Conservation (phyloP, 2,329 filamentous ascomycete genomes). For the Cladophialophora chaetospira region DNA sequence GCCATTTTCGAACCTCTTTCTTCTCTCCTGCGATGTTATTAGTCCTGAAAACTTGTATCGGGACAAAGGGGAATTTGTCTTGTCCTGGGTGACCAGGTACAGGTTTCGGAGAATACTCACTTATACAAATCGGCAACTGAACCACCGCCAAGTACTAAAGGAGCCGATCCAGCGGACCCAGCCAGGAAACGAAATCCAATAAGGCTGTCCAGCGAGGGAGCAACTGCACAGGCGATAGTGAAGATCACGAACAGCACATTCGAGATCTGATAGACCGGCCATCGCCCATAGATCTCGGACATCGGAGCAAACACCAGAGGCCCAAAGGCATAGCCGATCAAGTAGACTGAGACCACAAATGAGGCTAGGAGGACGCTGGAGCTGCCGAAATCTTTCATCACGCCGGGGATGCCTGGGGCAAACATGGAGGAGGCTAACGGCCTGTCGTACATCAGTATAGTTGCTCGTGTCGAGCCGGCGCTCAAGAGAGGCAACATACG, state of each 20-base stretch:
- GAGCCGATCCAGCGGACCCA: slow-evolving; percentile 61
- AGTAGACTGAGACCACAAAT: slow-evolving; percentile 57
- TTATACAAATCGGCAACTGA: slow-evolving; percentile 37
- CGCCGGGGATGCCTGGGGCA: slow-evolving; percentile 53
- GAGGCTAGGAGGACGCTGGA: slow-evolving; percentile 47
- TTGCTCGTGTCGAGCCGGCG: not conserved
- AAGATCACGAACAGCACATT: slow-evolving; percentile 61
- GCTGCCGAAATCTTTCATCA: slow-evolving; percentile 55
- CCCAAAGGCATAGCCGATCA: slow-evolving; percentile 56
- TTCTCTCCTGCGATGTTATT: too few species aligned
- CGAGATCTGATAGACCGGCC: slow-evolving; percentile 55
- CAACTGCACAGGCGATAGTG: slow-evolving; percentile 62
- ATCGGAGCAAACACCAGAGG: slow-evolving; percentile 56
- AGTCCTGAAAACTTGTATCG: too few species aligned
- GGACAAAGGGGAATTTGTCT: too few species aligned
- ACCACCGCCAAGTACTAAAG: slow-evolving; percentile 53
- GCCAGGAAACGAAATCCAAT: slow-evolving; percentile 61
- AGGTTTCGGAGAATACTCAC: not conserved
- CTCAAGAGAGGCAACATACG: slow-evolving; percentile 33
- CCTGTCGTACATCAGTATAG: slow-evolving; percentile 9
- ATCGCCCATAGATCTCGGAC: slow-evolving; percentile 59
- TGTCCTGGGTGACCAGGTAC: too few species aligned
- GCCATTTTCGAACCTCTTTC: slow-evolving; percentile 31
- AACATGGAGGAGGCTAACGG: slow-evolving; percentile 66
- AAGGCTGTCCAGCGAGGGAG: slow-evolving; percentile 55